Conservation (phyloP, 2,329 filamentous ascomycete species). For the Hortaea werneckii region DNA sequence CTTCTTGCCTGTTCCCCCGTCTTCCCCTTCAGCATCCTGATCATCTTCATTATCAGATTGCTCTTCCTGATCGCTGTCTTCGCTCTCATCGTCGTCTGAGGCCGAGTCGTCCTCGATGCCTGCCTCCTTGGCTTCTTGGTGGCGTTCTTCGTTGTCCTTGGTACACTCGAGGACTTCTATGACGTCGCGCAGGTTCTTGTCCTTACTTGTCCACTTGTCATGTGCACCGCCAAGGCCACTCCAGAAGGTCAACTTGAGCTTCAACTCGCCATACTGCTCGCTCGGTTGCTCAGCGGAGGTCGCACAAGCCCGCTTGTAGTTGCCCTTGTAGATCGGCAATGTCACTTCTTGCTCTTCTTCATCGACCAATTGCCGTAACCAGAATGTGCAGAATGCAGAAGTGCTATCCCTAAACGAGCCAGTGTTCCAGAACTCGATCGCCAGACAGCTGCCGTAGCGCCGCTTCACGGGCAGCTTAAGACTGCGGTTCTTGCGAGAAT, state of each 20-base stretch:
- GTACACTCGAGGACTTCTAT: slow-evolving; percentile 56
- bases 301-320: slow-evolving; percentile 46
- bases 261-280: slow-evolving; percentile 49
- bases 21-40: slow-evolving; percentile 1
- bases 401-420: slow-evolving; percentile 44
- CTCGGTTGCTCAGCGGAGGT: slow-evolving; percentile 42
- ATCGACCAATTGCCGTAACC: slow-evolving; percentile 60
- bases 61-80: not conserved
- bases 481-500: slow-evolving; percentile 35
- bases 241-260: slow-evolving; percentile 50
- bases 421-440: slow-evolving; percentile 48
- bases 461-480: slow-evolving; percentile 49
- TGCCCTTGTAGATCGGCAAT: slow-evolving; percentile 57
- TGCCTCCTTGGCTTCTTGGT: slow-evolving; percentile 21
- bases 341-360: slow-evolving; percentile 52
- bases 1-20: slow-evolving; percentile 5
- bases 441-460: slow-evolving; percentile 48
- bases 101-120: slow-evolving; percentile 12
- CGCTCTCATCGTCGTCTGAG: slow-evolving; percentile 7
- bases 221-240: slow-evolving; percentile 52
- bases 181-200: slow-evolving; percentile 46
- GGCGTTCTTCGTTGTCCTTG: slow-evolving; percentile 43
- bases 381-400: slow-evolving; percentile 53
- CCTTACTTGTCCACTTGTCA: slow-evolving; percentile 44
- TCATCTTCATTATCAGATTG: not conserved